Percentiles rank a stretch among this genome's conserved stretches.
phyloP scores from a whole-genome alignment of 129 eudicot genomes.

The Mikania micrantha region DNA sequence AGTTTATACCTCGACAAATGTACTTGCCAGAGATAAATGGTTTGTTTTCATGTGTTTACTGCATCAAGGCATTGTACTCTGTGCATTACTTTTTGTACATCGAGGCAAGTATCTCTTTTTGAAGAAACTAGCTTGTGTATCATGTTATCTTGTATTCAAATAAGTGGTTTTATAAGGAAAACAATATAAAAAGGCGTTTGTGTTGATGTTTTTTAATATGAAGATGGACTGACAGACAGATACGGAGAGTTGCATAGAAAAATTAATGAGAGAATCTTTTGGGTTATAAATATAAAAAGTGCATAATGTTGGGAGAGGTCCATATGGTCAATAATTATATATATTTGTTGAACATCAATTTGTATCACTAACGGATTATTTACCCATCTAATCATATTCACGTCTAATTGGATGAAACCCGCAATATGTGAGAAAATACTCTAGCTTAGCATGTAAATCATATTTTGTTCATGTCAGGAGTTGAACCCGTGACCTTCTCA shows the following conservation, averaged over 20 bases:
- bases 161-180: not conserved
- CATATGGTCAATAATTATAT: constrained; percentile 17
- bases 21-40: constrained; percentile 35
- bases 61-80: constrained; percentile 27
- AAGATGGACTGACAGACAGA: constrained; percentile 10
- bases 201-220: constrained; percentile 1
- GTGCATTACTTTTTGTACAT: constrained; percentile 24
- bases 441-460: too few relatives aligned
- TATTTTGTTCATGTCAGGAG: too few relatives aligned
- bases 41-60: constrained; percentile 22
- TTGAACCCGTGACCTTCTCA: too few relatives aligned
- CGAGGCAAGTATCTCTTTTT: constrained; percentile 8
- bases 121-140: not conserved
- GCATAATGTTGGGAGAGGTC: constrained; percentile 2
- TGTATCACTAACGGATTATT: too few relatives aligned
- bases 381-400: too few relatives aligned
- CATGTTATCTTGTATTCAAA: not conserved
- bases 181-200: not conserved
- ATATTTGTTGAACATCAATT: too few relatives aligned
- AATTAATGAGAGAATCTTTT: constrained; percentile 18
- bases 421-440: too few relatives aligned
- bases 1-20: constrained; percentile 37
- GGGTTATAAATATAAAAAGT: not conserved
- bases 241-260: constrained; percentile 6
- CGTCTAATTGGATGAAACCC: too few relatives aligned